Conservation (phyloP, 202 grass and related monocot species). For the Sporobolus alterniflorus region DNA sequence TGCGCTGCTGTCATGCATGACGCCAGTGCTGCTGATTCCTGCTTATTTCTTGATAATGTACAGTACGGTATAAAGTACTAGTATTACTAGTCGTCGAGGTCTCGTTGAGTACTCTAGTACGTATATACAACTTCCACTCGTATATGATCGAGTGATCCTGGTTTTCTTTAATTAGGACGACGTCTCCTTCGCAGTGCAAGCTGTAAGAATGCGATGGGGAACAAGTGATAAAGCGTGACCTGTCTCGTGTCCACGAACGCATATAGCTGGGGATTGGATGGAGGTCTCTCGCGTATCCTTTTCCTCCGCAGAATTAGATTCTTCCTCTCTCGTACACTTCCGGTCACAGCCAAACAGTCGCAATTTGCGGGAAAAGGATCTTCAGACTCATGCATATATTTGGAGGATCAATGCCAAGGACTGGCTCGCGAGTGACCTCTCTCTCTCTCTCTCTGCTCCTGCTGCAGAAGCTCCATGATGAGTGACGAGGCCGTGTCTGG, state of each 20-base stretch:
- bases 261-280: background rate
- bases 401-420: background rate
- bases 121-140: too few relatives aligned
- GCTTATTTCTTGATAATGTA: too few relatives aligned
- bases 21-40: too few relatives aligned
- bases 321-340: background rate
- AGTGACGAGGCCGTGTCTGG: background rate
- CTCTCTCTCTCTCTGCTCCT: background rate
- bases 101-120: too few relatives aligned
- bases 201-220: constrained; percentile 36
- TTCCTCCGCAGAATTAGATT: constrained; percentile 9
- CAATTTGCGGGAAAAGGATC: background rate
- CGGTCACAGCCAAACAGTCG: background rate
- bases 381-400: constrained; percentile 3
- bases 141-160: too few relatives aligned
- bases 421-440: too few relatives aligned
- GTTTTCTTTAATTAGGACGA: too few relatives aligned
- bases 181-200: constrained; percentile 6
- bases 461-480: background rate
- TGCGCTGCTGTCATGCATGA: too few relatives aligned
- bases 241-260: background rate
- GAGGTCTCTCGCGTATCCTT: constrained; percentile 1
- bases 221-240: background rate
- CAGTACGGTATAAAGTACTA: too few relatives aligned
- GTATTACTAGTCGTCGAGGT: too few relatives aligned